phyloP scores from a whole-genome alignment of 768 basidiomycete species.

The Inosperma sp. region DNA sequence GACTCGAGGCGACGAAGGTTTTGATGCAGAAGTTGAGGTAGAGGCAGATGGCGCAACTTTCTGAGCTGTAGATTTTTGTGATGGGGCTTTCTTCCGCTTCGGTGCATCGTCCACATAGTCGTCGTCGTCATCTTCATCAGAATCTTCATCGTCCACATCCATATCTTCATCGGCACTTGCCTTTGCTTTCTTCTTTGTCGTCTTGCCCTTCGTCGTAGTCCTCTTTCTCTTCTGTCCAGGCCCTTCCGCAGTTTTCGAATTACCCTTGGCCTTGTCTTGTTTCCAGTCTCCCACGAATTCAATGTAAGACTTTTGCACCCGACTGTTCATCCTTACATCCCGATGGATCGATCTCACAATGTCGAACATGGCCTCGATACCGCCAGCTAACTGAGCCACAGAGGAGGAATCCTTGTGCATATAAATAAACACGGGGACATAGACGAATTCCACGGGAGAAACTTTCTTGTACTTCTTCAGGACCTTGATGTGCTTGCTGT shows the following conservation, averaged over 20 bases:
- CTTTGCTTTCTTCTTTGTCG: conserved; percentile 13
- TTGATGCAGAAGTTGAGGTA: background rate
- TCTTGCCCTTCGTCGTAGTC: conserved; percentile 1
- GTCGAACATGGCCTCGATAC: conserved; percentile 48
- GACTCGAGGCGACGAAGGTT: conserved; percentile 2
- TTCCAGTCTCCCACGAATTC: conserved; percentile 42
- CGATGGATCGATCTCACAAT: conserved; percentile 50
- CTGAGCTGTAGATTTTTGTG: conserved; percentile 3
- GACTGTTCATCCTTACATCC: conserved; percentile 63
- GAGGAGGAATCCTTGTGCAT: conserved; percentile 40
- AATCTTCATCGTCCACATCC: conserved; percentile 17
- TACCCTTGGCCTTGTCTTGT: conserved; percentile 12
- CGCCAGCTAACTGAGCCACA: conserved; percentile 37
- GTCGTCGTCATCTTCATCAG: conserved; percentile 11
- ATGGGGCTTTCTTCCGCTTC: conserved; percentile 10
- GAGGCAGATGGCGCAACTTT: conserved; percentile 9
- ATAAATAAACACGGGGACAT: conserved; percentile 50
- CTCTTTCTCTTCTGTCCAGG: conserved; percentile 18
- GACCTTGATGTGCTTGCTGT: conserved; percentile 29
- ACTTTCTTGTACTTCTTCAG: conserved; percentile 47
- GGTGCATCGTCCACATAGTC: conserved; percentile 9
- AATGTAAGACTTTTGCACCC: conserved; percentile 52
- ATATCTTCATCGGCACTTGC: conserved; percentile 15
- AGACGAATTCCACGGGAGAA: conserved; percentile 66
- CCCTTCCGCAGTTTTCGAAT: background rate